Conservation (phyloP, 2,329 filamentous ascomycete genomes). For the Hymenoscyphus infarciens region DNA sequence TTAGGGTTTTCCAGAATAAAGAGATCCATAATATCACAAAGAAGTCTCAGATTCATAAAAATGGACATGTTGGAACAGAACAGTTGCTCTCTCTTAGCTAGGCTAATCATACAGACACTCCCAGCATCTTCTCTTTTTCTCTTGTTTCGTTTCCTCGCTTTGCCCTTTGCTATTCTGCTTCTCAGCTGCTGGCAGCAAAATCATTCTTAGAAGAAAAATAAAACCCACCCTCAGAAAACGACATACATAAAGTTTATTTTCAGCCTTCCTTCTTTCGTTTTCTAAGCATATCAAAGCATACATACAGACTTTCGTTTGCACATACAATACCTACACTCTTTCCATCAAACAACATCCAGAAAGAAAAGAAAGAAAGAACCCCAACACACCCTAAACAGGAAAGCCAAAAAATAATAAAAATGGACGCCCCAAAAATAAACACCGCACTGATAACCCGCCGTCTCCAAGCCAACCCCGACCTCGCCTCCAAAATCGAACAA, state of each 20-base stretch:
- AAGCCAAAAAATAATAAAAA: not conserved
- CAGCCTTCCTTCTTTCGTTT: not conserved
- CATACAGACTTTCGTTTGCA: too few relatives aligned
- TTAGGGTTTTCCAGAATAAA: constrained; percentile 6
- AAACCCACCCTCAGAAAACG: not conserved
- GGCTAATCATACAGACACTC: constrained; percentile 11
- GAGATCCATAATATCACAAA: constrained; percentile 9
- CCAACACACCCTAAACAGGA: not conserved
- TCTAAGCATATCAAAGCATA: too few relatives aligned
- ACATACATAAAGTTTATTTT: constrained; percentile 1
- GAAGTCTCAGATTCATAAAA: constrained; percentile 14
- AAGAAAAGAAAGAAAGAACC: not conserved
- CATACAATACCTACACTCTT: too few relatives aligned
- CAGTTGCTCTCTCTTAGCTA: not conserved
- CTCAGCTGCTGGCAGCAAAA: constrained; percentile 1
- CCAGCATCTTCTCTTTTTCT: constrained; percentile 10
- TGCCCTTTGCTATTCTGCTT: constrained; percentile 1
- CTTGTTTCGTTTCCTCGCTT: constrained; percentile 8
- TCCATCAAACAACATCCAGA: not conserved
- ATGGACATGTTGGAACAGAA: constrained; percentile 1
- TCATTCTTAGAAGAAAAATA: constrained; percentile 5
- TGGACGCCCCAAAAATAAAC: not conserved
- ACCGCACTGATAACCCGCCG: not conserved
- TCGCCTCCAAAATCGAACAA: constrained; percentile 59
- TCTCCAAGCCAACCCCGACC: constrained; percentile 43